phyloP scores from a whole-genome alignment of 164 flowering plant species.

The Vitis cinerea region DNA sequence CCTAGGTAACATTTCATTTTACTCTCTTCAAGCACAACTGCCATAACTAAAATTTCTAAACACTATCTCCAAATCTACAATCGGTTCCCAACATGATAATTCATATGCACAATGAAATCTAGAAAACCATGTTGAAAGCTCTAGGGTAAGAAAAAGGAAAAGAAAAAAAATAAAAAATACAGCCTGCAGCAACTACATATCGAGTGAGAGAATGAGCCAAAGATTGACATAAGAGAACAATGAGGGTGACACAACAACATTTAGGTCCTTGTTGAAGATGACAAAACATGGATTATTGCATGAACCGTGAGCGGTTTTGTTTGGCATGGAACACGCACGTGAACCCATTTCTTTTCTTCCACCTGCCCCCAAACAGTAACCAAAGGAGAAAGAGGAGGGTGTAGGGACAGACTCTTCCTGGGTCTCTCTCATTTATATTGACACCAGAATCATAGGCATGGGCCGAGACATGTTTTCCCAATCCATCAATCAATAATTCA shows the following conservation, averaged over 20 bases:
- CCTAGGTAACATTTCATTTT: too few species aligned
- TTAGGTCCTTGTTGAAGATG: slow-evolving; percentile 19
- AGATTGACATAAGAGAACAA: not conserved
- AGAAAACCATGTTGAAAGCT: too few species aligned
- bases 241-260: not conserved
- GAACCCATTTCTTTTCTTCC: slow-evolving; percentile 5
- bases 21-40: too few species aligned
- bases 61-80: too few species aligned
- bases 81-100: too few species aligned
- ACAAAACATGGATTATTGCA: slow-evolving; percentile 23
- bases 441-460: slow-evolving; percentile 27
- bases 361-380: slow-evolving; percentile 3
- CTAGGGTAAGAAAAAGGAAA: too few species aligned
- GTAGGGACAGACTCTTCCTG: slow-evolving; percentile 8
- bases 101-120: too few species aligned
- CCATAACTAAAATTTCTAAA: too few species aligned
- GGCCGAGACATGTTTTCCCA: slow-evolving; percentile 33
- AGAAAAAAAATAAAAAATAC: too few species aligned
- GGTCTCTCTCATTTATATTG: slow-evolving; percentile 12
- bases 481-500: slow-evolving; percentile 25
- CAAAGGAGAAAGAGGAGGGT: slow-evolving; percentile 1
- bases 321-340: slow-evolving; percentile 25
- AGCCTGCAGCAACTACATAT: too few species aligned
- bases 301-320: slow-evolving; percentile 25
- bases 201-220: not conserved